Percentiles rank a stretch among this genome's conserved stretches.
phyloP scores from a whole-genome alignment of 2,329 filamentous ascomycete genomes.

The Penicillium sp. region DNA sequence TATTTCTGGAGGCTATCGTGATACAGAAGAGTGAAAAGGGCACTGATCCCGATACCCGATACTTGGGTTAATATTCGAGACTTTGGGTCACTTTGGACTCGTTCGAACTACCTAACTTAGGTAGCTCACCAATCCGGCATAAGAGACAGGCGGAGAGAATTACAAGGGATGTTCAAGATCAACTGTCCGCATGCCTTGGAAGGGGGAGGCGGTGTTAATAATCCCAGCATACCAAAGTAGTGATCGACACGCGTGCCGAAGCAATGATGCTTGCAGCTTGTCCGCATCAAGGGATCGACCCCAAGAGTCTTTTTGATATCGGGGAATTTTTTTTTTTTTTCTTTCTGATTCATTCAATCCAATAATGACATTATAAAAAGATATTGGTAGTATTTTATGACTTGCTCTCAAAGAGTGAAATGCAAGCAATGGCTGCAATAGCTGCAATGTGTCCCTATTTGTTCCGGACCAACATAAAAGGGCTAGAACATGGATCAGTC shows the following conservation, averaged over 20 bases:
- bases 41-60: background rate
- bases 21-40: background rate
- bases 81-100: background rate
- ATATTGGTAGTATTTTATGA: background rate
- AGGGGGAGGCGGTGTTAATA: constrained; percentile 25
- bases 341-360: background rate
- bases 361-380: background rate
- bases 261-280: constrained; percentile 12
- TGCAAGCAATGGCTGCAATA: background rate
- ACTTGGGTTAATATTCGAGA: background rate
- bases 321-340: constrained; percentile 6
- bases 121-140: background rate
- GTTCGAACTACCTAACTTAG: background rate
- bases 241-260: constrained; percentile 24
- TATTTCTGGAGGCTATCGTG: background rate
- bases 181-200: constrained; percentile 5
- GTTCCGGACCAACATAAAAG: background rate
- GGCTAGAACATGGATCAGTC: background rate
- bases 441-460: background rate
- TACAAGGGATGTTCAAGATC: constrained; percentile 8
- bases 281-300: constrained; percentile 13
- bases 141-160: background rate
- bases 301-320: background rate
- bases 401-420: background rate
- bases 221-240: constrained; percentile 19